Conservation (phyloP, 192 early-diverging fungal species). For the Coemansia asiatica region DNA sequence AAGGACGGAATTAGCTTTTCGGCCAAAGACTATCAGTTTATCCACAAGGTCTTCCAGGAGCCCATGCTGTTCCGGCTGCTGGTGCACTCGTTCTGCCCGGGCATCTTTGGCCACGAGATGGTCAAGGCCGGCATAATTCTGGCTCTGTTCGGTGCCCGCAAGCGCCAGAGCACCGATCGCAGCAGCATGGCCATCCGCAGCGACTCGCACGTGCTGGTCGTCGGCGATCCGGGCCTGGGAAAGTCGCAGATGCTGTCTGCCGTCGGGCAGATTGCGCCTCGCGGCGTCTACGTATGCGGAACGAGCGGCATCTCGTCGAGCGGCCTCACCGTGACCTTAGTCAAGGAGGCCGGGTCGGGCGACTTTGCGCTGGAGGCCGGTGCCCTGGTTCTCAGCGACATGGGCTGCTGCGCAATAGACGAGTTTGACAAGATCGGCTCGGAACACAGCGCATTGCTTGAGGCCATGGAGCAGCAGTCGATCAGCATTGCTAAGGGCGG, state of each 20-base stretch:
- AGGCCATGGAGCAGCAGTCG: slow-evolving; percentile 89
- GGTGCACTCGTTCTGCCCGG: slow-evolving; percentile 78
- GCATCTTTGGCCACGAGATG: slow-evolving; percentile 81
- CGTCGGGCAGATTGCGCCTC: slow-evolving; percentile 74
- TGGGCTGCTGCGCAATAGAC: slow-evolving; percentile 87
- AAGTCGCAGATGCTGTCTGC: slow-evolving; percentile 87
- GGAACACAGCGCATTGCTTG: slow-evolving; percentile 74
- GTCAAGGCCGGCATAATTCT: slow-evolving; percentile 83
- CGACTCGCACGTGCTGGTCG: slow-evolving; percentile 73
- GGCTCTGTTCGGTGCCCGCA: slow-evolving; percentile 70
- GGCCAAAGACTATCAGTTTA: slow-evolving; percentile 69
- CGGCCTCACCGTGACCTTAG: slow-evolving; percentile 71
- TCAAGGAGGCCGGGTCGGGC: slow-evolving; percentile 68
- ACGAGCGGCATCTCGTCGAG: slow-evolving; percentile 66
- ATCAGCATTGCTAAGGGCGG: slow-evolving; percentile 88
- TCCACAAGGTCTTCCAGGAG: slow-evolving; percentile 61
- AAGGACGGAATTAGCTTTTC: slow-evolving; percentile 74
- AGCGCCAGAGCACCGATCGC: slow-evolving; percentile 18
- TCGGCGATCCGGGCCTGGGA: slow-evolving; percentile 85
- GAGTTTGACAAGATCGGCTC: slow-evolving; percentile 89
- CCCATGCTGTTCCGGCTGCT: slow-evolving; percentile 69
- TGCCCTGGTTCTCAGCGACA: slow-evolving; percentile 84
- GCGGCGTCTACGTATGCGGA: slow-evolving; percentile 80
- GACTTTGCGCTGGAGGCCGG: slow-evolving; percentile 81
- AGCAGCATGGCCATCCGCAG: slow-evolving; percentile 60